A percentile compares a stretch with the other conserved stretches of the same genome.
phyloP scores from a whole-genome alignment of 257 asterid species.

The Henckelia pumila region DNA sequence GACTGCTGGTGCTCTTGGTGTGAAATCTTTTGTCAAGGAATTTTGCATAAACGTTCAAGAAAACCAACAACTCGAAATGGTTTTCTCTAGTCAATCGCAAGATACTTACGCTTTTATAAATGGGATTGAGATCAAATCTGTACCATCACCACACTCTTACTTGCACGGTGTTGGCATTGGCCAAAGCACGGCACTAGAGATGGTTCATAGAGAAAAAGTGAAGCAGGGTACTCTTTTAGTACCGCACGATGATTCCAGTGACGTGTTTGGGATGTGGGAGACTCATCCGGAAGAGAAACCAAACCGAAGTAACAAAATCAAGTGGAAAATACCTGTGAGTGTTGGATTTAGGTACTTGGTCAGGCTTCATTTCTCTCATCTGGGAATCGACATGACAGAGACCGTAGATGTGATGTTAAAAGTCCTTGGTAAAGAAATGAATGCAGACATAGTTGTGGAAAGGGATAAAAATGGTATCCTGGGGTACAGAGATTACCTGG shows the following conservation, averaged over 20 bases:
- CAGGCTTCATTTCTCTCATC: conserved; percentile 39
- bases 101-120: conserved; percentile 1
- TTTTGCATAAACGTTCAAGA: neutral
- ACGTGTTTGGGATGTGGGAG: conserved; percentile 33
- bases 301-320: conserved; percentile 16
- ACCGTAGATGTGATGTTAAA: conserved; percentile 25
- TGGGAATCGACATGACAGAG: conserved; percentile 24
- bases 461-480: conserved; percentile 27
- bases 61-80: neutral
- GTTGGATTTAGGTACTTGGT: conserved; percentile 39
- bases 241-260: conserved; percentile 28
- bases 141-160: neutral
- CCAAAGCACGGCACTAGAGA: conserved; percentile 37
- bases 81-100: neutral
- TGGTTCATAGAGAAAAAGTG: conserved; percentile 30
- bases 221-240: conserved; percentile 29
- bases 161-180: neutral
- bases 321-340: conserved; percentile 33
- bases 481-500: conserved; percentile 6
- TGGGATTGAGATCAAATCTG: neutral
- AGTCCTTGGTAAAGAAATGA: conserved; percentile 27
- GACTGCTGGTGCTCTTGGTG: conserved; percentile 8
- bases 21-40: conserved; percentile 4
- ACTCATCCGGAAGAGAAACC: conserved; percentile 11
- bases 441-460: conserved; percentile 30